Base-by-base conservation (phyloP, 169 alveolate genomes). In the Neospora caninum region DNA sequence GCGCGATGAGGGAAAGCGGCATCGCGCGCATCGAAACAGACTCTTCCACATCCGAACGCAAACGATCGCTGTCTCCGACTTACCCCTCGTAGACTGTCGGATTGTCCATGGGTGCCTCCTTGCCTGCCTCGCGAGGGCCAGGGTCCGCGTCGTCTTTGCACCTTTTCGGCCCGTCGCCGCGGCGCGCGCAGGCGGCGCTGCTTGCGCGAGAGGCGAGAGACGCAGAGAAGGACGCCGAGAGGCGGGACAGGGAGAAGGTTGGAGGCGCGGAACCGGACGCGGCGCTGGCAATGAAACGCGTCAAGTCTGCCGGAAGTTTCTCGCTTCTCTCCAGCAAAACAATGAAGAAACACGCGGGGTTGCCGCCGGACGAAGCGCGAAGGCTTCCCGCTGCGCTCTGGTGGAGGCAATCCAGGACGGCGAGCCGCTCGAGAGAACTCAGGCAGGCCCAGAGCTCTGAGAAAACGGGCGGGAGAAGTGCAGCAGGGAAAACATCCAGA, bases 361-460 rank as follows among this genome's bases (percentile, higher is more conserved):
- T 27, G 7, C 73, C 73, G n/a, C 73, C 73, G 20, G 73, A 64
- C 73, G 73, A 64, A 7, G n/a, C 25, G 7, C 73, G 73, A 4
- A 64, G 73, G 73, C 73, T 22, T 6, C 73, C 73, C 73, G 73
- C 25, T 1, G 73, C 73, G 73, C 73, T 64, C 73, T 64, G 73
- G 73, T 64, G 73, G 73, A 64, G 73, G 31, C 73, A 64, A 29
- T 73, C 84, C n/a, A 73, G 84, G 49, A 73, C 2, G 49, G 84
- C 84, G 45, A 73, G 49, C 4, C 84, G 39, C 42, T 73, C 84
- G 27, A 73, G 84, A 13, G 84, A 31, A 13, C 84, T 36, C 27
- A 73, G 84, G 43, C 84, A 73, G n/a, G 39, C 42, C 84, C 84
- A 73, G 49, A 73, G 49, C 20, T 36, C 84, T 73, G 42, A n/a